A percentile compares a stretch with the other conserved stretches of the same genome.
These are phyloP conservation scores for Acer saccharum DNA, from an alignment of 345 rosid species.

Conservation along the genomic window DNA sequence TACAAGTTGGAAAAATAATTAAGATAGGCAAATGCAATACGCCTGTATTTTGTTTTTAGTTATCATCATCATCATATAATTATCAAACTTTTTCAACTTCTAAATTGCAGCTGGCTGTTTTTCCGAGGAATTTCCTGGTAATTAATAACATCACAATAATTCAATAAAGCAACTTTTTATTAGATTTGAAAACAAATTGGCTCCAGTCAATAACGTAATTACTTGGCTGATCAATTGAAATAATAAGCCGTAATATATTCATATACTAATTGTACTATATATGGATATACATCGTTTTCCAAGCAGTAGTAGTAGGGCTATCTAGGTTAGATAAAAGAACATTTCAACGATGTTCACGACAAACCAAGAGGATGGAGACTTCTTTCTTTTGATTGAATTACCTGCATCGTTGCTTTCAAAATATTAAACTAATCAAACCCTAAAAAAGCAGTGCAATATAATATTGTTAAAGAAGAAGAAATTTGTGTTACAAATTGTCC, in stretches of 20 bases:
- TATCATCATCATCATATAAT: background rate
- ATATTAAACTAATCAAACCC: conserved; percentile 33
- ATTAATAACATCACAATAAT: background rate
- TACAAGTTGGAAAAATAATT: background rate
- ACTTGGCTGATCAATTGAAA: background rate
- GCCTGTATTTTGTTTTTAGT: conserved; percentile 2
- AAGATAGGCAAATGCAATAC: background rate
- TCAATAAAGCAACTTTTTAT: background rate
- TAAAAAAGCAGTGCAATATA: conserved; percentile 37
- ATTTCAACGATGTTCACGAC: conserved; percentile 26
- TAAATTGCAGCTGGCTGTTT: conserved; percentile 3
- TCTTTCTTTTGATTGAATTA: conserved; percentile 31
- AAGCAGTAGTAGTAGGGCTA: background rate
- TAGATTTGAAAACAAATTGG: background rate
- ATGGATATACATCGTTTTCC: background rate
- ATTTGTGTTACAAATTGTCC: conserved; percentile 34
- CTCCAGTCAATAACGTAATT: conserved; percentile 1
- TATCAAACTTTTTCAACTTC: background rate
- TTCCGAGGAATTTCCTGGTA: conserved; percentile 22
- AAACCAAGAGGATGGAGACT: conserved; percentile 28
- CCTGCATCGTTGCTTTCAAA: conserved; percentile 23
- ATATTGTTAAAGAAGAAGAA: conserved; percentile 34
- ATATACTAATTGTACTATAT: no score
- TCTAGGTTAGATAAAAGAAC: conserved; percentile 10
- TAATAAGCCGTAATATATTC: no score